Base-by-base conservation (phyloP, 2,329 filamentous ascomycete genomes). In the Pyrenochaeta sp. region DNA sequence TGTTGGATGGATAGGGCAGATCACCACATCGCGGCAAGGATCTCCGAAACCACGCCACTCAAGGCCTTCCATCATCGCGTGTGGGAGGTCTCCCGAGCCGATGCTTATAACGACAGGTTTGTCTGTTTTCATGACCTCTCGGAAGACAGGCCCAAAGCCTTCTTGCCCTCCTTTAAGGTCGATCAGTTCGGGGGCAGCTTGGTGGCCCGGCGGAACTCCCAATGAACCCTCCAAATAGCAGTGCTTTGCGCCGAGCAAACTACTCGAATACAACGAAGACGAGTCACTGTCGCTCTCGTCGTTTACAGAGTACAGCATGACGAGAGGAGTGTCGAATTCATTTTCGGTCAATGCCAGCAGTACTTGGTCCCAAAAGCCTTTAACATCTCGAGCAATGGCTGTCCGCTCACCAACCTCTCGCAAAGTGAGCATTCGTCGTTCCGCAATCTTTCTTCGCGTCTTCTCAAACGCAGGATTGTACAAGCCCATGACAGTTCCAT, bases 401-500 rank as follows among this genome's bases (percentile, higher is more conserved):
- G 90, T 93, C 57, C 85, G 87, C 75, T 94, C 90, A 49, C 91
- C 91, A 44, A 94, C 86, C 71, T 93, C 90, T 40, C 90, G 85
- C 37, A 95, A 79, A 0, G 90, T 92, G 27, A 92, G 82, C 91
- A 94, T 93, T 46, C 91, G 84, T 53, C 91, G 82, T 77, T 94
- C 91, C 2, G 90, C 91, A 59, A 95, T 88, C 69, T 91, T 91
- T 22, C 91, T 84, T 24, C 90, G 80, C 1, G 91, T 95, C 71
- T 93, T 92, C 65, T 95, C 91, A 64, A 93, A 94, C 0, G 89
- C 86, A 2, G 91, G 91, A 69, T 93, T 93, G 73, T 92, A 93
- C 0, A 94, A 76, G 1, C 90, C 91, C 60, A 91, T 86, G 7
- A 93, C 90, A 12, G 86, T 86, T 2, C 91, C 91, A 58, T 93